phyloP scores from a whole-genome alignment of 352 stramenopile species.

The Vaucheria bursata region DNA sequence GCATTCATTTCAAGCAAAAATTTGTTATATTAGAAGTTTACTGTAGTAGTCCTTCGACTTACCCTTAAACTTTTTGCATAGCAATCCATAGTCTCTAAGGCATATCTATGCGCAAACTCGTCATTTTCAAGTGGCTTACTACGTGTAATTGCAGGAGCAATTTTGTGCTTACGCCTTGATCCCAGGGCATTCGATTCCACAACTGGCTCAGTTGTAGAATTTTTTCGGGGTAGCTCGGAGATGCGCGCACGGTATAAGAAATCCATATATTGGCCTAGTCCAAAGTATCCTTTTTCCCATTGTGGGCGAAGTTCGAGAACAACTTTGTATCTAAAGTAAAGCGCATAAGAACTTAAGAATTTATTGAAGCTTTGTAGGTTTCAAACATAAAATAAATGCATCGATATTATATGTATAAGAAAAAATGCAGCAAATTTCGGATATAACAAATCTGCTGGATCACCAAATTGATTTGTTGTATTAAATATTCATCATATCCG shows the following conservation, averaged over 20 bases:
- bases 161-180: constrained; percentile 17
- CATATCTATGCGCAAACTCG: constrained; percentile 59
- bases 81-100: constrained; percentile 82
- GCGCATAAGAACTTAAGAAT: no score
- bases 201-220: constrained; percentile 19
- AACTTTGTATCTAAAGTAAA: constrained; percentile 67
- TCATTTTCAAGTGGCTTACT: constrained; percentile 49
- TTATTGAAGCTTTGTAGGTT: no score
- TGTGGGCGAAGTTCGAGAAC: constrained; percentile 81
- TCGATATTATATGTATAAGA: no score
- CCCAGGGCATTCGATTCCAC: constrained; percentile 3
- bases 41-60: constrained; percentile 54
- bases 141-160: constrained; percentile 14
- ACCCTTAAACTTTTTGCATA: constrained; percentile 71
- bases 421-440: no score
- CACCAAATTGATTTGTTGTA: no score
- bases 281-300: constrained; percentile 87
- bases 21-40: no score
- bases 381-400: no score
- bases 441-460: no score
- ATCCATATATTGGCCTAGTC: constrained; percentile 76
- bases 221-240: constrained; percentile 43
- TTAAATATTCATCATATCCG: no score
- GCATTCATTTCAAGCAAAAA: no score
- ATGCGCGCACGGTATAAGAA: constrained; percentile 60